phyloP scores from a whole-genome alignment of 208 protist species.

The Trypanosoma boissoni region DNA sequence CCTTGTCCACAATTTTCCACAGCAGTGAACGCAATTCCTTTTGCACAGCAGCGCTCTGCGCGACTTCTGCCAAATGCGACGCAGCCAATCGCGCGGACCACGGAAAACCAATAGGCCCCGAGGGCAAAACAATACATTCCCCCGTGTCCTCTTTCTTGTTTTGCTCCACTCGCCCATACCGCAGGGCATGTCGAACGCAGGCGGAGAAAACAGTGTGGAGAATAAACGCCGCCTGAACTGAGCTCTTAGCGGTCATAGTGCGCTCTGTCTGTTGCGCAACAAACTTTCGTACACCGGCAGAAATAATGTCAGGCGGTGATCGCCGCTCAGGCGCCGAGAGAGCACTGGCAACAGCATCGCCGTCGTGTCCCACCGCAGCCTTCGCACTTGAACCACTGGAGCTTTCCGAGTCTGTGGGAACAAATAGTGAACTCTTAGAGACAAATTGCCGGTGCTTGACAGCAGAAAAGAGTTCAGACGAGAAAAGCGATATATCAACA shows the following conservation, averaged over 20 bases:
- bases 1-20: conserved; percentile 23
- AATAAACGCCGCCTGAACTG: conserved; percentile 14
- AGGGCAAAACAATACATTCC: not conserved
- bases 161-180: conserved; percentile 4
- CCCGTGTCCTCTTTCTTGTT: not conserved
- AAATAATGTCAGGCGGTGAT: conserved; percentile 7
- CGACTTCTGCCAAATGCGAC: conserved; percentile 10
- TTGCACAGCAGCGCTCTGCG: conserved; percentile 11
- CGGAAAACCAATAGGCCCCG: conserved; percentile 12
- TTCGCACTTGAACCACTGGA: too few species aligned
- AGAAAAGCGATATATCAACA: too few species aligned
- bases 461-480: too few species aligned
- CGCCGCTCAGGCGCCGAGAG: not conserved
- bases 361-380: not conserved
- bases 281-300: conserved; percentile 13
- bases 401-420: too few species aligned
- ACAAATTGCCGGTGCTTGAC: too few species aligned
- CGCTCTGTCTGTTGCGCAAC: conserved; percentile 14
- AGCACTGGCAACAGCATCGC: not conserved
- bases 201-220: conserved; percentile 21
- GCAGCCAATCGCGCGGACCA: conserved; percentile 20
- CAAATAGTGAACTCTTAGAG: too few species aligned
- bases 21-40: conserved; percentile 14
- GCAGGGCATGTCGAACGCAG: conserved; percentile 24
- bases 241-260: conserved; percentile 3